phyloP scores from a whole-genome alignment of 345 rosid species.

The Aegle marmelos region DNA sequence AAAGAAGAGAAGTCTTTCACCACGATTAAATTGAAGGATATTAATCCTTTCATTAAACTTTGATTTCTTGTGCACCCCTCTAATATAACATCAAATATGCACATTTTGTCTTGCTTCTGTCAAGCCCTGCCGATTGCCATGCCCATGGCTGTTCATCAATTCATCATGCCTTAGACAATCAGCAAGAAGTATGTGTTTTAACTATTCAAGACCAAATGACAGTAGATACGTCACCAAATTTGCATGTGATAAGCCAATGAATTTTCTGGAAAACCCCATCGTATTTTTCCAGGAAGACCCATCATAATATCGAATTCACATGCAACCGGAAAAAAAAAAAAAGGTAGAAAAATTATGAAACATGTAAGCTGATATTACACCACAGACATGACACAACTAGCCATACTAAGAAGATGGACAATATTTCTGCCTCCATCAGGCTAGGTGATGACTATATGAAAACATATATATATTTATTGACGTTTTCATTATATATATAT shows the following conservation, averaged over 20 bases:
- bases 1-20: neutral
- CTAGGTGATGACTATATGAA: neutral
- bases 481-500: neutral
- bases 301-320: neutral
- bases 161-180: neutral
- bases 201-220: neutral
- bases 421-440: too few relatives aligned
- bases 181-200: conserved; percentile 16
- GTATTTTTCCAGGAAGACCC: neutral
- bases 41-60: neutral
- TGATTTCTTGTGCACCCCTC: too few relatives aligned
- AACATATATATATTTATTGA: too few relatives aligned
- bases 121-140: neutral
- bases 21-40: neutral
- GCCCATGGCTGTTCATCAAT: neutral
- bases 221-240: conserved; percentile 23
- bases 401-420: neutral
- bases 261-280: neutral
- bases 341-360: neutral
- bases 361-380: neutral
- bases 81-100: neutral
- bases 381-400: conserved; percentile 4
- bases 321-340: neutral
- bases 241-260: conserved; percentile 16
- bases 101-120: neutral